These are phyloP conservation scores for Epichloe elymi DNA, from an alignment of 2,329 filamentous ascomycete genomes.

Conservation along the genomic window DNA sequence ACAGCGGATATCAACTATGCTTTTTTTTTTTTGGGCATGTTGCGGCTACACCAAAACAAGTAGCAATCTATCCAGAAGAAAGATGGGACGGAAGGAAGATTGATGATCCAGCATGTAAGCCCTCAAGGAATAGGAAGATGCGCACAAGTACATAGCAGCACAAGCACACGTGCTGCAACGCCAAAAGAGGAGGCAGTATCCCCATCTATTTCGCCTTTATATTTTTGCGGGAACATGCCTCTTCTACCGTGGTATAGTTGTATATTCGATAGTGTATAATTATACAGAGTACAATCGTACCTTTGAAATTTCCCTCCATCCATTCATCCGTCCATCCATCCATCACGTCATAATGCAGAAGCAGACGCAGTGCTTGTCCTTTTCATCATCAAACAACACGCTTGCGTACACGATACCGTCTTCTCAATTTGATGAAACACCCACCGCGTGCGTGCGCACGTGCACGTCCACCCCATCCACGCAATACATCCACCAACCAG, in stretches of 20 bases:
- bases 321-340: background rate
- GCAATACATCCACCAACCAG: background rate
- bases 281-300: slow-evolving; percentile 6
- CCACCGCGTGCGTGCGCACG: no score
- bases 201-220: no score
- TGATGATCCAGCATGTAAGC: no score
- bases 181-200: no score
- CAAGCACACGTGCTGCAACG: no score
- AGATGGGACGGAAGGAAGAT: no score
- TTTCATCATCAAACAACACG: no score
- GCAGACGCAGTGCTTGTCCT: no score
- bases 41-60: background rate
- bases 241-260: slow-evolving; percentile 9
- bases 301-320: background rate
- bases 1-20: no score
- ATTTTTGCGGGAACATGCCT: background rate
- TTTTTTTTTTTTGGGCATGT: background rate
- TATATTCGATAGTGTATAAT: slow-evolving; percentile 14
- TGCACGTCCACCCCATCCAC: background rate
- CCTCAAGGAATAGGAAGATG: background rate
- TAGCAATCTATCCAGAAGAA: background rate
- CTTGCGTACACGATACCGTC: no score
- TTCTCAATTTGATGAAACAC: no score
- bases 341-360: no score
- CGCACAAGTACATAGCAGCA: background rate